phyloP scores from a whole-genome alignment of 495 filamentous ascomycete genomes.

The Talaromyces nanjingensis region DNA sequence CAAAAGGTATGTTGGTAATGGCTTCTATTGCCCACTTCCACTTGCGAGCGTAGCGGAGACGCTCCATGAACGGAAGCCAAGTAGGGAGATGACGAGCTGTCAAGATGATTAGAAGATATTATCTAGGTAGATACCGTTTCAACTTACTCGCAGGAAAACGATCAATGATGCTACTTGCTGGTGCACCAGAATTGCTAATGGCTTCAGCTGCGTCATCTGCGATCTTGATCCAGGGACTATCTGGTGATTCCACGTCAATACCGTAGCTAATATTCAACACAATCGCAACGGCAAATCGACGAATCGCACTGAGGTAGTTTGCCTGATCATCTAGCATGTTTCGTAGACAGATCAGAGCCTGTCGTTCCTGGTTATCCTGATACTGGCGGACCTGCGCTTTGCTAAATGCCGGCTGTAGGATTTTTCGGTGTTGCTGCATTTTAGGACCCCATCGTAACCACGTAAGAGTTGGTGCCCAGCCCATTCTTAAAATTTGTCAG shows the following conservation, averaged over 20 bases:
- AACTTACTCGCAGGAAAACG: constrained; percentile 24
- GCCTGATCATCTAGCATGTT: too few relatives aligned
- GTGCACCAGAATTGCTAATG: constrained; percentile 34
- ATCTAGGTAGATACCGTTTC: not conserved
- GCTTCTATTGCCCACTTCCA: not conserved
- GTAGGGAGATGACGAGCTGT: constrained; percentile 14
- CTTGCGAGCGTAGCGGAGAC: not conserved
- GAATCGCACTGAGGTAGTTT: too few relatives aligned
- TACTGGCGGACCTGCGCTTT: too few relatives aligned
- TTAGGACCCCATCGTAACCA: too few relatives aligned
- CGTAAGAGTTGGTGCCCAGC: too few relatives aligned
- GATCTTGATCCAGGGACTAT: constrained; percentile 38
- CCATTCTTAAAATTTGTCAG: too few relatives aligned
- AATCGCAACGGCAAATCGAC: too few relatives aligned
- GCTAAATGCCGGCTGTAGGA: too few relatives aligned
- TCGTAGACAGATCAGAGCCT: too few relatives aligned
- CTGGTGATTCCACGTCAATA: constrained; percentile 28
- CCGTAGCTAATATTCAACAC: constrained; percentile 26
- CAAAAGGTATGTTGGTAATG: constrained; percentile 14
- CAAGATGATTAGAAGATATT: not conserved
- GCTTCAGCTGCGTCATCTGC: constrained; percentile 35
- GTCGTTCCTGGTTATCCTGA: too few relatives aligned
- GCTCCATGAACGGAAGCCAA: constrained; percentile 3
- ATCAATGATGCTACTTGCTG: constrained; percentile 36
- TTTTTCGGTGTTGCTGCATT: too few relatives aligned